Conservation (phyloP, 192 early-diverging fungal genomes). For the Mortierella hygrophila region DNA sequence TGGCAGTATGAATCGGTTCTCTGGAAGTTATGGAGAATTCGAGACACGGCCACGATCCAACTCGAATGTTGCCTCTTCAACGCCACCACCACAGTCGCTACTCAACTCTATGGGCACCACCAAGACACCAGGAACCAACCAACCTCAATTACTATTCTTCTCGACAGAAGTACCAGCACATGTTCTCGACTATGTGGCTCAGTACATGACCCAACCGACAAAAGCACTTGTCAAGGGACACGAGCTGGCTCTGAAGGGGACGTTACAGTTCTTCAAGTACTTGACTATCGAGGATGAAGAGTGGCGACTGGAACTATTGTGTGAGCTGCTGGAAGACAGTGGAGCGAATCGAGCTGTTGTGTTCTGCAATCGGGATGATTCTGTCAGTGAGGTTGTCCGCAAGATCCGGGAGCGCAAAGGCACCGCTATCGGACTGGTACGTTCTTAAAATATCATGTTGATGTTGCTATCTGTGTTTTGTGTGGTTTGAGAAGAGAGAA, state of each 20-base stretch:
- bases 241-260: conserved; percentile 48
- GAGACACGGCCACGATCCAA: conserved; percentile 19
- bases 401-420: conserved; percentile 45
- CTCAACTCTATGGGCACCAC: not conserved
- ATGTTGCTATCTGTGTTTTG: not conserved
- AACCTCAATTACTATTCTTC: conserved; percentile 45
- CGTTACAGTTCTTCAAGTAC: conserved; percentile 53
- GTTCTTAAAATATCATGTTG: not conserved
- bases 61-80: not conserved
- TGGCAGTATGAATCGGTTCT: conserved; percentile 9
- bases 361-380: conserved; percentile 42
- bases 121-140: not conserved
- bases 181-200: conserved; percentile 43
- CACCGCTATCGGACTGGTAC: conserved; percentile 36
- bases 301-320: conserved; percentile 39
- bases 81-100: not conserved
- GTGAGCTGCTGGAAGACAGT: conserved; percentile 46
- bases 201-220: conserved; percentile 51
- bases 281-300: conserved; percentile 46
- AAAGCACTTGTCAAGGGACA: conserved; percentile 49
- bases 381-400: conserved; percentile 40
- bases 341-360: conserved; percentile 37
- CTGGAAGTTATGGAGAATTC: conserved; percentile 16
- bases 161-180: conserved; percentile 43
- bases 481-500: not conserved